Conservation (phyloP, 768 basidiomycete genomes). For the Phylloporus scabripes region DNA sequence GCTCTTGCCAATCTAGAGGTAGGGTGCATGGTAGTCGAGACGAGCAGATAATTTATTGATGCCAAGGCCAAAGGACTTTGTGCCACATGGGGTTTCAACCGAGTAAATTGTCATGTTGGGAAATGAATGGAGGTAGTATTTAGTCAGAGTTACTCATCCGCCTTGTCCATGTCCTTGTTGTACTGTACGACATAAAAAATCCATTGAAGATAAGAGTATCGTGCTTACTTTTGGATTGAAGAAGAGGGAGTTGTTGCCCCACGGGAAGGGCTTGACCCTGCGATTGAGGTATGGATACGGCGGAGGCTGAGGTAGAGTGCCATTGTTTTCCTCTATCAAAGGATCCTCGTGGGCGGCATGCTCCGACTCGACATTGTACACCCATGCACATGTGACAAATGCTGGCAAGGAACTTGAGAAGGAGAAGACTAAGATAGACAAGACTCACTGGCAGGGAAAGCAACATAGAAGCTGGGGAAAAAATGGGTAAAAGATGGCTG, state of each 20-base stretch:
- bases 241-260: constrained; percentile 81
- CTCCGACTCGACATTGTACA: constrained; percentile 50
- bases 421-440: neutral
- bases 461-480: constrained; percentile 61
- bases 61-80: neutral
- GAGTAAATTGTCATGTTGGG: neutral
- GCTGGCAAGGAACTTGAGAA: constrained; percentile 13
- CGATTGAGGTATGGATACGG: constrained; percentile 75
- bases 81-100: neutral
- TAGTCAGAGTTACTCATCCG: constrained; percentile 14
- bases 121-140: neutral
- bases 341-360: constrained; percentile 70
- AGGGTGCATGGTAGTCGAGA: too few species aligned
- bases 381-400: constrained; percentile 36
- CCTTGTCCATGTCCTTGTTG: constrained; percentile 57
- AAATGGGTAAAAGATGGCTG: constrained; percentile 4
- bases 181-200: constrained; percentile 33
- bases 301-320: constrained; percentile 63
- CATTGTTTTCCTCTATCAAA: constrained; percentile 65
- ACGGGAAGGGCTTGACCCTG: constrained; percentile 75
- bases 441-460: constrained; percentile 66
- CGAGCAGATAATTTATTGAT: neutral
- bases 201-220: neutral
- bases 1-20: neutral
- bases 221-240: constrained; percentile 66